Conservation (phyloP, 208 protist species). For the Trypanosoma rangeli region DNA sequence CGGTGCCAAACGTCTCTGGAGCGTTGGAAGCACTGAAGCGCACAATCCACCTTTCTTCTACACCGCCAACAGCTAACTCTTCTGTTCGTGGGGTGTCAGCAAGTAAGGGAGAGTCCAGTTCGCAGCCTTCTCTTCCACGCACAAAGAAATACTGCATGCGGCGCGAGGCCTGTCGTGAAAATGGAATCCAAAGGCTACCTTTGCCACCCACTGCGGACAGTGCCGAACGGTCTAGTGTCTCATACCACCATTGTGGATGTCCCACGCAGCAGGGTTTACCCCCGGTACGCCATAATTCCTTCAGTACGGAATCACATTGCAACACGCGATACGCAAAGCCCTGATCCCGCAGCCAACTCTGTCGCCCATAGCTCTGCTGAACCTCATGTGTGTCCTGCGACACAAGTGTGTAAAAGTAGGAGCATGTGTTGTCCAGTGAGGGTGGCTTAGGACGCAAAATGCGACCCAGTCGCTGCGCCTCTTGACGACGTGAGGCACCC, state of each 20-base stretch:
- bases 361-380: conserved; percentile 94
- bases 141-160: conserved; percentile 62
- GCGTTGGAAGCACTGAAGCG: conserved; percentile 78
- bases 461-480: conserved; percentile 97
- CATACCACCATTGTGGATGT: conserved; percentile 84
- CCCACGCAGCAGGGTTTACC: conserved; percentile 77
- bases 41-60: conserved; percentile 51
- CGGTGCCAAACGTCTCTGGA: conserved; percentile 75
- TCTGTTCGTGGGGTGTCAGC: conserved; percentile 36
- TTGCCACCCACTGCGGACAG: conserved; percentile 6
- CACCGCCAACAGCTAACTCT: conserved; percentile 3
- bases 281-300: conserved; percentile 28
- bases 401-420: conserved; percentile 99
- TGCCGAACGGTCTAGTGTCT: conserved; percentile 11
- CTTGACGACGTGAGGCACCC: conserved; percentile 94
- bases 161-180: conserved; percentile 45
- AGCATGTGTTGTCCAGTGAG: conserved; percentile 92
- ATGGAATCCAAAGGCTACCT: conserved; percentile 52
- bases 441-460: conserved; percentile 95
- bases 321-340: conserved; percentile 91
- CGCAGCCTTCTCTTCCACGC: conserved; percentile 41
- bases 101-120: conserved; percentile 37
- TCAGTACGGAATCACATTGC: conserved; percentile 51
- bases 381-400: conserved; percentile 98
- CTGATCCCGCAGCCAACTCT: conserved; percentile 98